phyloP scores from a whole-genome alignment of 2,329 filamentous ascomycete species.

The Aspergillus sergii region DNA sequence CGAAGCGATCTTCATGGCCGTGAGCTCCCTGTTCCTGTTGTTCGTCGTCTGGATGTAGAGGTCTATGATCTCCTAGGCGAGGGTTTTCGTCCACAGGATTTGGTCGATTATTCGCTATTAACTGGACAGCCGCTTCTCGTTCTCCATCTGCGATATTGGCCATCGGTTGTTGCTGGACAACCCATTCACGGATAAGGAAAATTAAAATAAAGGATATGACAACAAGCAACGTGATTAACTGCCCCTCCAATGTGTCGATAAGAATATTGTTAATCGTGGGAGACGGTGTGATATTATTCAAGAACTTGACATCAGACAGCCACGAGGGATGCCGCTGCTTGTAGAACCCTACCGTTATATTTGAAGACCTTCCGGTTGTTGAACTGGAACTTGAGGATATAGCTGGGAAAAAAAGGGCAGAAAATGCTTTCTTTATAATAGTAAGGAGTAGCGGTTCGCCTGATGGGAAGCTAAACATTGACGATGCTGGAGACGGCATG shows the following conservation, averaged over 20 bases:
- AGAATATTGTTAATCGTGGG: conserved; percentile 74
- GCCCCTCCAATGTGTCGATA: conserved; percentile 84
- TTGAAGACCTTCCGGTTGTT: conserved; percentile 25
- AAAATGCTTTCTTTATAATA: conserved; percentile 48
- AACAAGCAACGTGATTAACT: conserved; percentile 88
- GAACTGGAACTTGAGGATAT: conserved; percentile 33
- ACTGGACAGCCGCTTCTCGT: conserved; percentile 54
- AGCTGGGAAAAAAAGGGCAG: conserved; percentile 35
- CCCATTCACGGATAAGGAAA: conserved; percentile 95
- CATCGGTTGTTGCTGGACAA: conserved; percentile 94
- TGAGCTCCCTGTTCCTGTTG: conserved; percentile 7
- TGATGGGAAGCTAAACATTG: conserved; percentile 44
- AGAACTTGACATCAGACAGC: conserved; percentile 62
- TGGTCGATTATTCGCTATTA: conserved; percentile 42
- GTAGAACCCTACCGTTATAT: conserved; percentile 27
- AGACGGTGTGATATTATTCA: conserved; percentile 64
- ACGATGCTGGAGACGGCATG: conserved; percentile 40
- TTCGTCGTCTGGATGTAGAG: conserved; percentile 14
- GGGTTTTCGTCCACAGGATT: conserved; percentile 25
- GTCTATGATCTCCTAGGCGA: conserved; percentile 16
- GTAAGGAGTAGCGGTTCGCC: conserved; percentile 51
- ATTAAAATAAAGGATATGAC: conserved; percentile 96
- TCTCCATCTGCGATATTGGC: conserved; percentile 72
- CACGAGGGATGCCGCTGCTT: conserved; percentile 48
- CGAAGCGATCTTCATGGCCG: conserved; percentile 12